phyloP scores from a whole-genome alignment of 108 stramenopile genomes.

The Pseudonitzschia multiseries region DNA sequence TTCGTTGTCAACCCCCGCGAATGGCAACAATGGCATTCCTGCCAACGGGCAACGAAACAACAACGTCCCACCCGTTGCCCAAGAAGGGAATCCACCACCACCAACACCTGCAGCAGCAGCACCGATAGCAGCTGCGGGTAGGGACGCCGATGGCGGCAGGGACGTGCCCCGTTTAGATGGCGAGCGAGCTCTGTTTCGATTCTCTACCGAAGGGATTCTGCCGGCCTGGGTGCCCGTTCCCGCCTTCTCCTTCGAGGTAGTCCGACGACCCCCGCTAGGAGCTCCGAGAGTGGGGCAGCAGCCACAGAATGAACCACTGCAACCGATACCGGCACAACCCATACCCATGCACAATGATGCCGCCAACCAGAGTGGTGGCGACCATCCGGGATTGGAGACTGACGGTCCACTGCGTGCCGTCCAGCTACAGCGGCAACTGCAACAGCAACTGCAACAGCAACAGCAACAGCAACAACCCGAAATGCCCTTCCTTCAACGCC shows the following conservation, averaged over 20 bases:
- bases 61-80: neutral
- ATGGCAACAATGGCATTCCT: neutral
- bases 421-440: no score
- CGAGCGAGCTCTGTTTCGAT: constrained; percentile 69
- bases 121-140: neutral
- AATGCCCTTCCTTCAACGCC: constrained; percentile 56
- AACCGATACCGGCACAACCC: constrained; percentile 26
- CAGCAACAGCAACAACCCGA: constrained; percentile 1
- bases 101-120: neutral
- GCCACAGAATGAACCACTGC: constrained; percentile 8
- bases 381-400: constrained; percentile 24
- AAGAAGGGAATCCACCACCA: no score
- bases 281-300: constrained; percentile 13
- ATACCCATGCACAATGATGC: no score
- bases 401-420: constrained; percentile 33
- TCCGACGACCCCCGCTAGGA: constrained; percentile 51
- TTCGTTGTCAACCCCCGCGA: no score
- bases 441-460: neutral
- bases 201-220: constrained; percentile 77
- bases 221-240: constrained; percentile 78
- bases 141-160: neutral
- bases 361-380: constrained; percentile 26
- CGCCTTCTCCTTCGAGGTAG: constrained; percentile 80
- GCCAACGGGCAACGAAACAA: neutral
- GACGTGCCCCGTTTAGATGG: constrained; percentile 1